Percentiles rank a stretch among this genome's conserved stretches.
Evolutionary conservation across 2,329 filamentous ascomycete genomes (phyloP).

Genomic region (Pseudogymnoascus destructans): DNA sequence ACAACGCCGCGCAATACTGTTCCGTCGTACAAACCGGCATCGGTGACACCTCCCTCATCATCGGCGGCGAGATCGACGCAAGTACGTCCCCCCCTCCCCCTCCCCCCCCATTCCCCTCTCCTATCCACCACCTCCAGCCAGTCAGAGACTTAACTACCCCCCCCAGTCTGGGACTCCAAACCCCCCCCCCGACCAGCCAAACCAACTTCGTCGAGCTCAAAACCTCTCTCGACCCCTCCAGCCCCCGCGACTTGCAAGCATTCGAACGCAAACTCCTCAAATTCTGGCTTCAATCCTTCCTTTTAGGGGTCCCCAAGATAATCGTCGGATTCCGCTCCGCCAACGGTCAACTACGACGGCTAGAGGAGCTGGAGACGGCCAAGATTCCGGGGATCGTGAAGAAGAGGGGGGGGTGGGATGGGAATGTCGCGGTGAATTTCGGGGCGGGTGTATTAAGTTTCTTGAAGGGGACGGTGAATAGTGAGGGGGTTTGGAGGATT

Average conservation of each 20-base stretch:
- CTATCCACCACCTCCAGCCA: neutral
- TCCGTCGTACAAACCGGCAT: slow-evolving; percentile 84
- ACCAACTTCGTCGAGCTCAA: slow-evolving; percentile 94
- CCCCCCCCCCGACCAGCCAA: slow-evolving; percentile 45
- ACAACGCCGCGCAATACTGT: slow-evolving; percentile 90
- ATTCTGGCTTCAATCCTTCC: slow-evolving; percentile 93
- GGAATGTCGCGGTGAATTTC: slow-evolving; percentile 88
- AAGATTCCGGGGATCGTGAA: slow-evolving; percentile 66
- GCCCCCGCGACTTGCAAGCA: slow-evolving; percentile 53
- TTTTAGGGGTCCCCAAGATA: slow-evolving; percentile 84
- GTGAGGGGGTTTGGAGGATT: slow-evolving; percentile 68
- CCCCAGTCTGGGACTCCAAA: slow-evolving; percentile 68
- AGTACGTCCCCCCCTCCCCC: slow-evolving; percentile 35
- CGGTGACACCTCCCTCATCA: slow-evolving; percentile 57
- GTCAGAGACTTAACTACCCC: neutral
- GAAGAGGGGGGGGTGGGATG: slow-evolving; percentile 67
- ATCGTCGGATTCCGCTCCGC: slow-evolving; percentile 76
- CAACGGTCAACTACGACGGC: slow-evolving; percentile 53
- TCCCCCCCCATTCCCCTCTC: slow-evolving; percentile 1
- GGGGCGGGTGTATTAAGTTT: slow-evolving; percentile 63
- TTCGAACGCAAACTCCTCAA: slow-evolving; percentile 88
- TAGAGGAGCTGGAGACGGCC: slow-evolving; percentile 71
- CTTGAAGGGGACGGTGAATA: slow-evolving; percentile 46
- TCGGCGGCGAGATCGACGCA: slow-evolving; percentile 90
- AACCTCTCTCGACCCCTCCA: slow-evolving; percentile 61